Evolutionary conservation across 2,329 filamentous ascomycete genomes (phyloP).

Genomic region (Teratosphaeria destructans): DNA sequence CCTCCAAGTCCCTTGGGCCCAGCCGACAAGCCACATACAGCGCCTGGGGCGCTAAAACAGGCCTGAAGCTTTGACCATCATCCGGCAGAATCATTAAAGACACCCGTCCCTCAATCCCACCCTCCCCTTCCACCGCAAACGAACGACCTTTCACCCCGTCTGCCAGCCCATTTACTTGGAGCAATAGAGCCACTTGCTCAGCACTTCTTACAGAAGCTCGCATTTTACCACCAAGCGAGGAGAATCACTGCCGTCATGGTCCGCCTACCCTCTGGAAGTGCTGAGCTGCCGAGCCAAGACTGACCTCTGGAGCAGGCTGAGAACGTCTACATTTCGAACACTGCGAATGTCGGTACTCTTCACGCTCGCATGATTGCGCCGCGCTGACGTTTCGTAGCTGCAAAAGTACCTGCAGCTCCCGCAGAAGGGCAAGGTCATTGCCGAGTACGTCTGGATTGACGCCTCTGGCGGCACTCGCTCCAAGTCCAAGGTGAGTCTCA

Average conservation of each 20-base stretch:
- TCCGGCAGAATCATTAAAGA: neutral
- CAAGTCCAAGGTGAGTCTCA: conserved; percentile 78
- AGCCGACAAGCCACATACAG: neutral
- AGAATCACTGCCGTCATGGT: conserved; percentile 1
- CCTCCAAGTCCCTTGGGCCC: neutral
- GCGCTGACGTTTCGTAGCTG: conserved; percentile 51
- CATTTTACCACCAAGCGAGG: neutral
- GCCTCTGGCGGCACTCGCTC: conserved; percentile 72
- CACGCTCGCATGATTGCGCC: neutral
- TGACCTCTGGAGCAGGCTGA: conserved; percentile 11
- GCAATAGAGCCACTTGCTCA: neutral
- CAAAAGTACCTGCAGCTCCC: conserved; percentile 85
- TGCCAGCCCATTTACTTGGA: neutral
- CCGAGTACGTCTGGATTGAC: conserved; percentile 97
- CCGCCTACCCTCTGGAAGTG: neutral
- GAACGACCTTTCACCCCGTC: neutral
- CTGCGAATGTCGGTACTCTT: conserved; percentile 33
- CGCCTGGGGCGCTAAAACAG: neutral
- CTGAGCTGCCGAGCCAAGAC: neutral
- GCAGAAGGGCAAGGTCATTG: conserved; percentile 80
- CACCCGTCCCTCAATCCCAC: neutral
- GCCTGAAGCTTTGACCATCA: neutral
- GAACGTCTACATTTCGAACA: conserved; percentile 32
- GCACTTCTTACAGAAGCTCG: neutral
- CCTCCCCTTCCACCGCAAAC: neutral